Conservation (phyloP, 148 eudicot species). For the Rhododendron williamsianum region DNA sequence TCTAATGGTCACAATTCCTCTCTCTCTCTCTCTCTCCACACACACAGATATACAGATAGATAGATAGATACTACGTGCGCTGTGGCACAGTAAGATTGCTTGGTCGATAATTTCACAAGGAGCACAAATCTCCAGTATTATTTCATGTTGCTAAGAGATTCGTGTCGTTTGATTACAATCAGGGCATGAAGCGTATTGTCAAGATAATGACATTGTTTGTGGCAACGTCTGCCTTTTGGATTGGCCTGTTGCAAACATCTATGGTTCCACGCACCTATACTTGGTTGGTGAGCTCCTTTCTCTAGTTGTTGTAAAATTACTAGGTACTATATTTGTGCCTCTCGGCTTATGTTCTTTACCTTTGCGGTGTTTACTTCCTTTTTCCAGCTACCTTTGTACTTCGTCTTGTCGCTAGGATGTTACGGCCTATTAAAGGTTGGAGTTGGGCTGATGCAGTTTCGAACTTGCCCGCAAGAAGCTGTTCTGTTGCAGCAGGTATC, state of each 20-base stretch:
- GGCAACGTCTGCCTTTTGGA: constrained; percentile 69
- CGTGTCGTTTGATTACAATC: neutral
- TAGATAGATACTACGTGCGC: too few relatives aligned
- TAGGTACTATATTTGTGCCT: neutral
- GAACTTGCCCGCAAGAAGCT: constrained; percentile 88
- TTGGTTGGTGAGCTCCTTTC: constrained; percentile 65
- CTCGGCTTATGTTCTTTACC: neutral
- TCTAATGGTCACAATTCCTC: too few relatives aligned
- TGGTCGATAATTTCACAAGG: too few relatives aligned
- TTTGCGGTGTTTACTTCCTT: constrained; percentile 1
- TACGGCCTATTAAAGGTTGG: constrained; percentile 85
- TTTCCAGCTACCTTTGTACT: constrained; percentile 71
- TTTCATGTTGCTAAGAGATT: neutral
- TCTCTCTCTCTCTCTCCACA: too few relatives aligned
- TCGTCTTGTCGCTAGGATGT: constrained; percentile 71
- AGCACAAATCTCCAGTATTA: too few relatives aligned
- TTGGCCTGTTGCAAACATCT: constrained; percentile 57
- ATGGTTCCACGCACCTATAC: constrained; percentile 56
- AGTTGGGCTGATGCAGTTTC: constrained; percentile 78
- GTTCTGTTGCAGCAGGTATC: constrained; percentile 71
- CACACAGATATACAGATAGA: too few relatives aligned
- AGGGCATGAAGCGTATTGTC: constrained; percentile 77
- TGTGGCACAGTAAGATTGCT: too few relatives aligned
- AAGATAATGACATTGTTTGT: constrained; percentile 66
- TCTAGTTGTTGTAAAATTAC: neutral